Evolutionary conservation across 768 basidiomycete genomes (phyloP), one percentile per base, ranked within the genome.

Genomic region (Pleurotus cornucopiae): DNA sequence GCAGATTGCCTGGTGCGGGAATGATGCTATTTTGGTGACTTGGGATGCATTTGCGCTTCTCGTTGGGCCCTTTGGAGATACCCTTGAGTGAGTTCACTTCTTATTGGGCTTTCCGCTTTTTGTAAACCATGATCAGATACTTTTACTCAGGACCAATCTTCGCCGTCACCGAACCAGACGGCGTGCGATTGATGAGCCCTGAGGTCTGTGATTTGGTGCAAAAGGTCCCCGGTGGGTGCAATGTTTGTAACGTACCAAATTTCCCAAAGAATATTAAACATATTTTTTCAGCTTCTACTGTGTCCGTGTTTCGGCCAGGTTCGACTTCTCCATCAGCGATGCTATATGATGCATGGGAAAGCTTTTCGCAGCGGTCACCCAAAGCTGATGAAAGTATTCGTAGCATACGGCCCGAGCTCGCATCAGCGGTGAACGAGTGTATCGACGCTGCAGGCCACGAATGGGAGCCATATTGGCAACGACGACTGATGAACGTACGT

Each of bases 331-430:
- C 95, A 1, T 83, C 94, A 1, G 93, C 97, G 0, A 94, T 96
- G 54, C 76, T 99, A 2, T 94, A 85, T 62, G 92, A 97, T 60
- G 96, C 97, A 18, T 89, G 92, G 81, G 87, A 94, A 61, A 89
- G 86, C 62, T 98, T 96, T 67, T 80, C 80, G 2, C 79, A 79
- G 16, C 86, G 88, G 47, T 89, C 91, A 1, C 91, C 96, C 2
- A 94, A 94, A 68, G 91, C 95, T 1, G 93, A 98, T 63, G 96
- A 98, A 69, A 91, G 79, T 64, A 90, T 98, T 57, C 84, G 93
- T 5, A 88, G 80, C 62, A 94, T 98, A 55, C 83, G 88, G 20
- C 86, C 88, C 1, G 96, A 97, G 46, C 78, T 98, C 57, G 87
- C 86, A 3, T 77, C 81, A 38, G 94, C 94, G 1, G 93, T 96